Evolutionary conservation across 768 basidiomycete genomes (phyloP), one percentile per base, ranked within the genome.

Genomic region (Serendipita sp.): DNA sequence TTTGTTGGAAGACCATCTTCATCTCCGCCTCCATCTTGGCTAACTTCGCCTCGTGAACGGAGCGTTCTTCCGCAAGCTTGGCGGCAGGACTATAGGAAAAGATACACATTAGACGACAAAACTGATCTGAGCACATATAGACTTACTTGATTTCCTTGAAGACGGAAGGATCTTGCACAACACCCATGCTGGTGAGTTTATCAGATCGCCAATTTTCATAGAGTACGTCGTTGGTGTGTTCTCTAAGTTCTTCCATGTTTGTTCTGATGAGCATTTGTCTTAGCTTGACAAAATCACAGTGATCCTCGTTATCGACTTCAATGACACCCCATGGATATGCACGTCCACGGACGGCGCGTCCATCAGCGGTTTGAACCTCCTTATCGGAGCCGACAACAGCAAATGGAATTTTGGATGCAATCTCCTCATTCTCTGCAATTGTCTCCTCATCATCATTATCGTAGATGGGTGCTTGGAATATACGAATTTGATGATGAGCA

Each of bases 1-100:
- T 99, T 77, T 98, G 96, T 74, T 94, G 93, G 92, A 99, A 99
- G 70, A 99, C 96, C 91, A 95, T 92, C 85, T 97, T 98, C 96
- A 99, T 99, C 81, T 98, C 96, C 65, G 93, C 89, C 78, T 99
- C 96, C 88, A 97, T 97, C 85, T 99, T 99, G 65, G 91, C 84
- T 64, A 99, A 84, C 75, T 98, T 98, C 69, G 90, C 89, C 77
- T 99, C 95, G 77, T 99, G 95, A 72, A 97, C 75, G 63, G 91
- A 80, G 65, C 96, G 89, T 73, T 99, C 96, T 73, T 99, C 96
- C 68, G 94, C 92, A 78, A 92, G 83, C 76, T 92, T 88, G 66
- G 89, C 90, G 58, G 94, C 94, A 67, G 96, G 96, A 77, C 95
- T 98, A 70, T 1, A 53, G 66, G 64, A 53, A 56, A 65, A 45